Conservation (phyloP, 306 rosid species). For the Cucumis melo region DNA sequence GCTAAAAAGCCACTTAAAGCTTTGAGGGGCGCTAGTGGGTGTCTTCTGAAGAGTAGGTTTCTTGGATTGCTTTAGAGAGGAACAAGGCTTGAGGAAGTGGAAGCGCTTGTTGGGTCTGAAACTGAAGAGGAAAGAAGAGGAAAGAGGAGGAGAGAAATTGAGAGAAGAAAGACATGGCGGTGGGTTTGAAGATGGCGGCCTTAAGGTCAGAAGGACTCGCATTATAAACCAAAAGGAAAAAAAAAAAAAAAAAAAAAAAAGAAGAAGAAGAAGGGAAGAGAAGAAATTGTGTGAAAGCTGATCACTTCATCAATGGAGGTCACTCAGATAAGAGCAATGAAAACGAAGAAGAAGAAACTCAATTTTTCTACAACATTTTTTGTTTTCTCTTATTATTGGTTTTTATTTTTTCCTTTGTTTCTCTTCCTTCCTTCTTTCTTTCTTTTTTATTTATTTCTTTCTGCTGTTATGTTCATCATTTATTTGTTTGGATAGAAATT, state of each 20-base stretch:
- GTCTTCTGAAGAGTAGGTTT: conserved; percentile 33
- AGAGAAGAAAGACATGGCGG: conserved; percentile 40
- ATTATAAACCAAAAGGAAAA: conserved; percentile 21
- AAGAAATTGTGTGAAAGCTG: neutral
- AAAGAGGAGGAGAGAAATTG: conserved; percentile 11
- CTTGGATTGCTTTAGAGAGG: conserved; percentile 72
- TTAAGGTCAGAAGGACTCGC: conserved; percentile 37
- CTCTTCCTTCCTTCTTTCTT: no score
- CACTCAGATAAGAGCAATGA: neutral
- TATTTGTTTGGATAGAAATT: neutral
- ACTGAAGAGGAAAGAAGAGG: conserved; percentile 30
- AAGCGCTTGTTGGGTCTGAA: conserved; percentile 35
- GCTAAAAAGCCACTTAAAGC: conserved; percentile 40
- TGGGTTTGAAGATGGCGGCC: conserved; percentile 15
- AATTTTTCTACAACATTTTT: neutral
- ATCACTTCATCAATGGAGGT: conserved; percentile 2
- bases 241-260: no score
- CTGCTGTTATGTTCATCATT: neutral
- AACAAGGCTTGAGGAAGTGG: conserved; percentile 51
- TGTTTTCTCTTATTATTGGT: no score
- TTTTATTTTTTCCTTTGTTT: neutral
- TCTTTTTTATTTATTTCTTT: neutral
- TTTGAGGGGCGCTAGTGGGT: conserved; percentile 42
- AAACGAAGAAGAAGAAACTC: neutral
- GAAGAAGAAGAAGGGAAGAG: neutral